phyloP scores from a whole-genome alignment of 768 basidiomycete species.

The Rhodotorula babjevae region DNA sequence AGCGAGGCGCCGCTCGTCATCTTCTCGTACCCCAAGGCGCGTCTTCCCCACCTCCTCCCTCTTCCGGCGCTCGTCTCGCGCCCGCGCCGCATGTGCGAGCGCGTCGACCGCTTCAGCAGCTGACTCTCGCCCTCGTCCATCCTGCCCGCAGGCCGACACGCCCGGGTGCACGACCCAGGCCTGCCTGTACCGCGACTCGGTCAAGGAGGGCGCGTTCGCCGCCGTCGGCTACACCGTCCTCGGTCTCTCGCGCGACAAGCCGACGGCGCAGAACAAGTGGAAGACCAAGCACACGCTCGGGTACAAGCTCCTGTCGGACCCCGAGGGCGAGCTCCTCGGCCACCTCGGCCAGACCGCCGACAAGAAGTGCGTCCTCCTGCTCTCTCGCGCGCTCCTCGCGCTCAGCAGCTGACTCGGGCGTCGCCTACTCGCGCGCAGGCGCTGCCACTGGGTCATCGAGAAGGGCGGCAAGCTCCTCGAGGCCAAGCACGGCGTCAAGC shows the following conservation, averaged over 20 bases:
- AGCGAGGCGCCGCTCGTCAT: slow-evolving; percentile 60
- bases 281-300: slow-evolving; percentile 67
- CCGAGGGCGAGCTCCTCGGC: slow-evolving; percentile 69
- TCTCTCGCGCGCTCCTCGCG: background rate
- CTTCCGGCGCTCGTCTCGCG: background rate
- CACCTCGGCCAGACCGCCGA: slow-evolving; percentile 70
- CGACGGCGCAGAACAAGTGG: slow-evolving; percentile 58
- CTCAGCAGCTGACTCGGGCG: background rate
- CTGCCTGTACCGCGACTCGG: slow-evolving; percentile 64
- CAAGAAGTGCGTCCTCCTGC: slow-evolving; percentile 52
- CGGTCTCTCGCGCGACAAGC: slow-evolving; percentile 74
- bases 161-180: slow-evolving; percentile 53
- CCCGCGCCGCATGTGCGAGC: too few species aligned
- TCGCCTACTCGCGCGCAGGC: slow-evolving; percentile 50
- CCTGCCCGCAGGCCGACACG: slow-evolving; percentile 4
- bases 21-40: slow-evolving; percentile 61
- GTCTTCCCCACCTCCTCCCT: background rate
- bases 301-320: slow-evolving; percentile 83
- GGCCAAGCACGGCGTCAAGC: slow-evolving; percentile 77
- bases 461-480: slow-evolving; percentile 85
- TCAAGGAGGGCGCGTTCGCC: slow-evolving; percentile 63
- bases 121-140: too few species aligned
- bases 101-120: too few species aligned
- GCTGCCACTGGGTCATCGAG: slow-evolving; percentile 89
- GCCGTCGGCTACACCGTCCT: slow-evolving; percentile 67